Conservation (phyloP, 176 grass and related monocot species). For the Melocanna baccifera region DNA sequence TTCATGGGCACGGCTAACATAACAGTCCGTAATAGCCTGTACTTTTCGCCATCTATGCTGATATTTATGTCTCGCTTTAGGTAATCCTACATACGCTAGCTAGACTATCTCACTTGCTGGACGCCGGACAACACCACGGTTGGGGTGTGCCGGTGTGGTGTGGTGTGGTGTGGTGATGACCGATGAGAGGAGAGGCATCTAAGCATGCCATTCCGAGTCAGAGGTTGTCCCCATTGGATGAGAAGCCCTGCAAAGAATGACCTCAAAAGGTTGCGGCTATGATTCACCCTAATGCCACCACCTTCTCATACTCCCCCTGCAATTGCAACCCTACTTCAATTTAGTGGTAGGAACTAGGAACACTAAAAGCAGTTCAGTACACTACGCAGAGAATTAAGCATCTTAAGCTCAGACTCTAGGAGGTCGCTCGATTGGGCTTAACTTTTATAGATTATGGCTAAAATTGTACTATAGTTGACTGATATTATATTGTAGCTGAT, state of each 20-base stretch:
- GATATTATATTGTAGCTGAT: too few species aligned
- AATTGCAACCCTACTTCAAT: constrained; percentile 8
- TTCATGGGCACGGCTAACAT: neutral
- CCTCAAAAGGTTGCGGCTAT: constrained; percentile 6
- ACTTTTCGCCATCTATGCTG: neutral
- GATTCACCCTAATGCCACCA: constrained; percentile 8
- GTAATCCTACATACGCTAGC: neutral
- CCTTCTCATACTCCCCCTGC: neutral
- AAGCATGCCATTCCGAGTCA: constrained; percentile 38
- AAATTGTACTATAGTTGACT: too few species aligned
- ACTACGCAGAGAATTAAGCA: neutral
- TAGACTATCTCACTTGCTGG: neutral
- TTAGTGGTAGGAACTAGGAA: neutral
- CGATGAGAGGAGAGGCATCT: neutral
- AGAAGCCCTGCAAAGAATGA: constrained; percentile 12
- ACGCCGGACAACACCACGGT: neutral
- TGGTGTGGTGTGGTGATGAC: neutral
- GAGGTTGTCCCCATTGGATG: constrained; percentile 34
- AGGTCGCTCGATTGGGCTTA: neutral
- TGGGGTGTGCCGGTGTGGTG: neutral
- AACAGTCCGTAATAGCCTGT: neutral
- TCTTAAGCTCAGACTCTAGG: neutral
- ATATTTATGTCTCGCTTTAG: constrained; percentile 23
- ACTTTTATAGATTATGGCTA: too few species aligned
- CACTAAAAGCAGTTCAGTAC: too few species aligned